Evolutionary conservation across 331 rosid genomes (phyloP).

Genomic region (Ulmus americana): DNA sequence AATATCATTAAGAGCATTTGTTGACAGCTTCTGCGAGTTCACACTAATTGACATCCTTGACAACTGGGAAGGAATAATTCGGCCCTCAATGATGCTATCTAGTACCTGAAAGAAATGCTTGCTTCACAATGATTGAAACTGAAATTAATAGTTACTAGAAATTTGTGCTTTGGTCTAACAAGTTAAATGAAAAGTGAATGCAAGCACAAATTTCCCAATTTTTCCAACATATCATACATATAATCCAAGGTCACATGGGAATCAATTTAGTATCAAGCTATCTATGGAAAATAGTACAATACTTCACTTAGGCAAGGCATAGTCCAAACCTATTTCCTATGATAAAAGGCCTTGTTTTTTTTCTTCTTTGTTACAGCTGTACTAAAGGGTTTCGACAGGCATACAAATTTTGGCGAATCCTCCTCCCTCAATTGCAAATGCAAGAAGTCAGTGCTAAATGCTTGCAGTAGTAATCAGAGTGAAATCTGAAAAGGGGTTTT

Average conservation of each 20-base stretch:
- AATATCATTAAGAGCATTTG: conserved; percentile 75
- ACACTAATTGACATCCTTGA: conserved; percentile 54
- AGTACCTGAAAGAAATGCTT: conserved; percentile 45
- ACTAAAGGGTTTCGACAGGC: not conserved
- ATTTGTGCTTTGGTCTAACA: not conserved
- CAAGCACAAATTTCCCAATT: conserved; percentile 4
- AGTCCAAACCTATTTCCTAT: not conserved
- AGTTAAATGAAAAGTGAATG: not conserved
- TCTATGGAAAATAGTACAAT: not conserved
- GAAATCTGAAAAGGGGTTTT: not conserved
- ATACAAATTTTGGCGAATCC: conserved; percentile 9
- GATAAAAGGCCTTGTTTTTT: not conserved
- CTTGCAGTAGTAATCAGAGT: not conserved
- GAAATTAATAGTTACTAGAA: not conserved
- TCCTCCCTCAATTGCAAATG: not conserved
- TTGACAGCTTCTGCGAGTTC: conserved; percentile 45
- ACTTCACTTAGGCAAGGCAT: not conserved
- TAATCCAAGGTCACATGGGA: not conserved
- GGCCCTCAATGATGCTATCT: conserved; percentile 55
- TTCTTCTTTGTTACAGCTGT: not conserved
- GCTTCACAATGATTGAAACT: not conserved
- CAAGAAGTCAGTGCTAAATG: not conserved
- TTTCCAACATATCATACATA: not conserved
- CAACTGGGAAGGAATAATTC: conserved; percentile 44
- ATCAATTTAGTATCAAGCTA: not conserved